Evolutionary conservation across 2,329 filamentous ascomycete genomes (phyloP).

Genomic region (Stagonosporopsis vannaccii): DNA sequence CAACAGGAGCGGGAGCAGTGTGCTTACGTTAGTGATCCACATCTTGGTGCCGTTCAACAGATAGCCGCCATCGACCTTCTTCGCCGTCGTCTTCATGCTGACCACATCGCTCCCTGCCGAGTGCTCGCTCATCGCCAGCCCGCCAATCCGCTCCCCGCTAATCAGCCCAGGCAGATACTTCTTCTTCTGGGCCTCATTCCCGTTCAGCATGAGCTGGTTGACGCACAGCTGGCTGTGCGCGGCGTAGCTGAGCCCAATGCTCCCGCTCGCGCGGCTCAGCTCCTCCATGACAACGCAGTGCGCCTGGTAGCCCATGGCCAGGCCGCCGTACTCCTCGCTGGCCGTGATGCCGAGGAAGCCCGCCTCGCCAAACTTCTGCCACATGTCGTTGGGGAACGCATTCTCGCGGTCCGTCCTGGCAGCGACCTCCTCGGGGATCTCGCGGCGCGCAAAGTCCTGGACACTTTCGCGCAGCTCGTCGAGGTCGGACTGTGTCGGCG

Average conservation of each 20-base stretch:
- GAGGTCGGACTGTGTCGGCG: conserved; percentile 76
- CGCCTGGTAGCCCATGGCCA: conserved; percentile 94
- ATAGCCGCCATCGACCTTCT: conserved; percentile 82
- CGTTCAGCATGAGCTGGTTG: conserved; percentile 94
- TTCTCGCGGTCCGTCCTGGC: conserved; percentile 84
- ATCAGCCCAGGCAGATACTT: conserved; percentile 83
- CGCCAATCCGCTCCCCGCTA: conserved; percentile 81
- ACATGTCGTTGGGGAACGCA: conserved; percentile 89
- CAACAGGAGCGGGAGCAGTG: neutral
- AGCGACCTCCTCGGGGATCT: conserved; percentile 85
- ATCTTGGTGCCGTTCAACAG: conserved; percentile 91
- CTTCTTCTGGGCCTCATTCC: conserved; percentile 77
- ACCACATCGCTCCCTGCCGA: conserved; percentile 93
- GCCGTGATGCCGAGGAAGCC: conserved; percentile 92
- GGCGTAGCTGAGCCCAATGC: conserved; percentile 89
- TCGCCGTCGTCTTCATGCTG: conserved; percentile 88
- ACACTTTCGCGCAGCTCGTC: conserved; percentile 82
- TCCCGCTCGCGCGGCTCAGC: conserved; percentile 82
- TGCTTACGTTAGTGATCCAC: conserved; percentile 92
- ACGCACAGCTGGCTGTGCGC: conserved; percentile 96
- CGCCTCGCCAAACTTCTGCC: conserved; percentile 90
- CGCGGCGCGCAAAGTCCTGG: conserved; percentile 85
- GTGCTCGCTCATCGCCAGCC: conserved; percentile 93
- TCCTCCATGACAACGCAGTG: conserved; percentile 97
- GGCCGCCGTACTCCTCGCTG: conserved; percentile 87